Percentiles rank a stretch among this genome's conserved stretches.
phyloP scores from a whole-genome alignment of 164 flowering plant genomes.

The Vitis amurensis region DNA sequence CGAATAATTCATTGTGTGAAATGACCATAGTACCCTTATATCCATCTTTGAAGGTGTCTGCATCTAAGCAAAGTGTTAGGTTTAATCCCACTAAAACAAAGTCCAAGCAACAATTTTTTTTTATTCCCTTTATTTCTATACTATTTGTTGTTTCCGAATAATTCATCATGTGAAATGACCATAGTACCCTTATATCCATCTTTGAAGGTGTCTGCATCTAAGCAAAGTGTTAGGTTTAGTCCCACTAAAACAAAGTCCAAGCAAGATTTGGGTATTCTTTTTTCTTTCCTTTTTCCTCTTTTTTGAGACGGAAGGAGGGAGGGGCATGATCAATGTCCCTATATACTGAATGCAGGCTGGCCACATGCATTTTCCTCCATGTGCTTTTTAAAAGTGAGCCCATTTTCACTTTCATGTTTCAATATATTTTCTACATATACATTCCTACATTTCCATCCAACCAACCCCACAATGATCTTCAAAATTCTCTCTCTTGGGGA shows the following conservation, averaged over 20 bases:
- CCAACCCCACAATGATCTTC: too few species aligned
- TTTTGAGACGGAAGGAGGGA: not conserved
- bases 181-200: too few species aligned
- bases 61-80: not conserved
- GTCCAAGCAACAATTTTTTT: not conserved
- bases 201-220: not conserved
- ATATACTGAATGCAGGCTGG: not conserved
- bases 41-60: not conserved
- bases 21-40: too few species aligned
- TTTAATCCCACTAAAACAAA: not conserved
- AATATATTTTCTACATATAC: too few species aligned
- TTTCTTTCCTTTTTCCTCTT: not conserved
- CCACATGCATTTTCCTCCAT: not conserved
- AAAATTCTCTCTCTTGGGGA: too few species aligned
- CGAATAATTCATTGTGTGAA: too few species aligned
- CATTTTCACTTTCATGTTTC: not conserved
- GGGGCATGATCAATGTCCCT: not conserved
- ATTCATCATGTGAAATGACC: too few species aligned
- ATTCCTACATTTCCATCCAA: too few species aligned
- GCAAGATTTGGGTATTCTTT: not conserved
- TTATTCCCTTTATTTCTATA: too few species aligned
- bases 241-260: not conserved
- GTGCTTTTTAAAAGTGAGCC: not conserved
- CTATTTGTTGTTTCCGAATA: too few species aligned
- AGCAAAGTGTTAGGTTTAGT: not conserved